Base-by-base conservation (phyloP, 331 rosid species). In the Acacia concinna region DNA sequence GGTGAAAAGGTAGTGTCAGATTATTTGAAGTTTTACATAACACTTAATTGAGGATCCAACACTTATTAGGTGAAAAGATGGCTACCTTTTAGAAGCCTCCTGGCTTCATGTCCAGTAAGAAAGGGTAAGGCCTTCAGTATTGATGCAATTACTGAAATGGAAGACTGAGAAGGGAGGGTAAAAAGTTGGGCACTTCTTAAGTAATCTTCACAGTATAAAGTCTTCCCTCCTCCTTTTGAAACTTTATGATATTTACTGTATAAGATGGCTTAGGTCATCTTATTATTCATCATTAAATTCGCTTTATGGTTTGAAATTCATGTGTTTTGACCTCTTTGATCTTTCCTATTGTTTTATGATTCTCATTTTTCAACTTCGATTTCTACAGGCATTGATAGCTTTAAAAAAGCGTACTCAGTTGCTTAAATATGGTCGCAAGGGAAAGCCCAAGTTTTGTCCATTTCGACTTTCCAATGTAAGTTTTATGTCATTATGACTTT, bases 351-450 rank as follows among this genome's bases (percentile, higher is more conserved):
- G 40, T 80, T 75, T 81, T 72, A 27, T 54, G 74, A 41, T 82
- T n/a, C n/a, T n/a, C n/a, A n/a, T n/a, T n/a, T 79, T 81, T 75
- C 15, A 31, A 37, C 28, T 74, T 72, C 79, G 2, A 46, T 68
- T 51, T 68, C 51, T 81, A 82, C 91, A 95, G 99, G 97, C 94
- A 46, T 65, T 95, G 86, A 76, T 93, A 84, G 91, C 96, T 78
- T 84, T 95, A 87, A 95, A 91, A 90, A 95, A 86, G 88, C 98
- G 99, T 78, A 87, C 99, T 81, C 99, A 91, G 77, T 87, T 95
- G 79, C 91, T 95, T 79, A 95, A 93, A 81, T 95, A 95, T 91
- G 99, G 99, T 86, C 97, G 99, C 49, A 95, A 95, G 85, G 99
- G 99, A 85, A 95, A 93, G 84, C 99, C 99, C 68, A 95, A 95